Base-by-base conservation (phyloP, 2,329 filamentous ascomycete genomes). In the Ramichloridium luteum region DNA sequence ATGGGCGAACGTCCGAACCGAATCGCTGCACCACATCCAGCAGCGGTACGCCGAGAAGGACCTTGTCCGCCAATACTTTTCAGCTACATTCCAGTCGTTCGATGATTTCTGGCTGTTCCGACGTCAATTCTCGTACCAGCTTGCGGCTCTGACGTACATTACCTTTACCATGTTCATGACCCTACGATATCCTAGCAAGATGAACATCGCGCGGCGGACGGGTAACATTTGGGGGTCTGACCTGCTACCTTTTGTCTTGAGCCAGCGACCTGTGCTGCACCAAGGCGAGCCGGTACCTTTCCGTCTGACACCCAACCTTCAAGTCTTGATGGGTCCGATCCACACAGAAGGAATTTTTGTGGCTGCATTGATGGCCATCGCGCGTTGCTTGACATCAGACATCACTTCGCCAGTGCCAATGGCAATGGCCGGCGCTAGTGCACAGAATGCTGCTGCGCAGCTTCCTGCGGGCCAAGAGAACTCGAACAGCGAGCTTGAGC, bases 31-130 rank as follows among this genome's bases (percentile, higher is more conserved):
- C 26, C 82, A 88, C 2, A 92, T 99, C 43, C 86, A 94, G 58
- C 80, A 92, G 55, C 88, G 86, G 54, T 92, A 80, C 72, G 86
- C 94, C 34, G 81, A 85, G 4, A 77, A 77, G 37, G 84, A 74
- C 3, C 65, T 96, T 37, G 77, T 80, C 13, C 70, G 93, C 32
- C 76, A 93, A 44, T 94, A 88, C 63, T 94, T 94, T 72, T 81
- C 86, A 53, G 67, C 71, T 44, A 81, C 77, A 4, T 96, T 90
- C 60, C 80, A 85, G 16, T 79, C 82, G 41, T 98, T 83, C 57
- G 74, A 81, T 27, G 86, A 94, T 49, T 94, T 96, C 67, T 98
- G 88, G 85, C 72, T 98, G 36, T 99, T 99, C 82, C 81, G 90
- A 37, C 78, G 86, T 37, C 86, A 93, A 44, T 93, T 98, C 61